These are phyloP conservation scores for Skeletonema potamos DNA, from an alignment of 108 stramenopile genomes.

Conservation along the genomic window DNA sequence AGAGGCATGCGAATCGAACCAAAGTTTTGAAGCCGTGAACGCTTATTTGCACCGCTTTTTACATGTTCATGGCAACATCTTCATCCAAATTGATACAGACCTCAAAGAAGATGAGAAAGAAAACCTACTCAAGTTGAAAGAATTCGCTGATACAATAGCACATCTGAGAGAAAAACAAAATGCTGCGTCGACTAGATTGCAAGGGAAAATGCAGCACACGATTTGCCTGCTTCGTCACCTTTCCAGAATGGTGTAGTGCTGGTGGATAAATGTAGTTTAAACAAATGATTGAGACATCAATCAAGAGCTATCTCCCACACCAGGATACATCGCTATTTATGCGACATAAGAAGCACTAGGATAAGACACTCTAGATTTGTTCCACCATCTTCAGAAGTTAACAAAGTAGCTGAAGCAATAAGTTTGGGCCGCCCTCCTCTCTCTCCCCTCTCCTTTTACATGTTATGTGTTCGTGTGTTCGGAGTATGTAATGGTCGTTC, in stretches of 20 bases:
- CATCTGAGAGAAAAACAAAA: conserved; percentile 53
- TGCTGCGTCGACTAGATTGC: conserved; percentile 54
- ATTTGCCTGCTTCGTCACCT: conserved; percentile 81
- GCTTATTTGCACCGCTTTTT: conserved; percentile 88
- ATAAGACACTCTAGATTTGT: no score
- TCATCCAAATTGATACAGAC: conserved; percentile 62
- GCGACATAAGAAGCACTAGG: no score
- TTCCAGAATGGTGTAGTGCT: conserved; percentile 74
- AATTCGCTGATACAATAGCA: conserved; percentile 49
- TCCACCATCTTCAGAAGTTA: no score
- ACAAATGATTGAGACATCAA: background rate
- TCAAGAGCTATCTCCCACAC: no score
- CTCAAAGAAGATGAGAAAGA: background rate
- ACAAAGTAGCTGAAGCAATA: no score
- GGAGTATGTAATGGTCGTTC: no score
- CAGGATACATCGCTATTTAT: no score
- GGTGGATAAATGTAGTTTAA: background rate
- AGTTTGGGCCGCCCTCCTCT: no score
- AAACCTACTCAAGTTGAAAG: conserved; percentile 29
- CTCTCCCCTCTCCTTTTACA: no score
- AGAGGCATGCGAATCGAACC: conserved; percentile 67
- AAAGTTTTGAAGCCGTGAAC: conserved; percentile 85
- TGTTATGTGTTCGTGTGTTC: no score
- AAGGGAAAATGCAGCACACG: conserved; percentile 75
- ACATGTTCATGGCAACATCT: conserved; percentile 64